Evolutionary conservation across 371 early-diverging fungal genomes (phyloP), one percentile per base, ranked within the genome.

Genomic region (Zychaea mexicana): DNA sequence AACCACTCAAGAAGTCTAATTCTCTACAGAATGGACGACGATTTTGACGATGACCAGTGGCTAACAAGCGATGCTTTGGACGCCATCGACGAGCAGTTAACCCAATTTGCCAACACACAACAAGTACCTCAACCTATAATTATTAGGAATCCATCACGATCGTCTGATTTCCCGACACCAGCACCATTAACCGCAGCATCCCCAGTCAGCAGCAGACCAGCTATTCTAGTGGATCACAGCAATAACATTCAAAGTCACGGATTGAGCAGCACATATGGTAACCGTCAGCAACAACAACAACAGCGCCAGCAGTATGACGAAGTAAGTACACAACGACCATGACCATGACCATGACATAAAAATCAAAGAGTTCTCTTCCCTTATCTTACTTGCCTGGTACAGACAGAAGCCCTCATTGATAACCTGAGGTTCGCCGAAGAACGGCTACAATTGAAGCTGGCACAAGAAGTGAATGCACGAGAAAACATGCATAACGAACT

Each of bases 11-110:
- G 6, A 7, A 17, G 9, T 21, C 19, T 46, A 13, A 7, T 46
- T 46, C 19, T 17, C 46, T 21, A 7, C n/a, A 46, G 17, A 13
- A 58, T 63, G 47, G 64, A 45, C 22, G 47, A 62, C 45, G 38
- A 56, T n/a, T 42, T 38, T n/a, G 64, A 63, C n/a, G n/a, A n/a
- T 36, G 57, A 63, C 28, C 21, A 56, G 5, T 57, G 55, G 17
- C 32, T 63, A 9, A 45, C 42, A 13, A 36, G 30, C 30, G 47
- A 46, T 19, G 33, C 57, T 13, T 46, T 63, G 19, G 57, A 63
- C 31, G 64, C 47, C 8, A 30, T 63, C 13, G 64, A 56, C 52
- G 45, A 57, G 15, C 42, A 56, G 26, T 56, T 56, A 63, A 39
- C 64, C 4, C 52, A 52, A 9, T 63, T 32, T 36, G 19, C 57